Base-by-base conservation (phyloP, 371 early-diverging fungal species). In the Mucor lusitanicus region DNA sequence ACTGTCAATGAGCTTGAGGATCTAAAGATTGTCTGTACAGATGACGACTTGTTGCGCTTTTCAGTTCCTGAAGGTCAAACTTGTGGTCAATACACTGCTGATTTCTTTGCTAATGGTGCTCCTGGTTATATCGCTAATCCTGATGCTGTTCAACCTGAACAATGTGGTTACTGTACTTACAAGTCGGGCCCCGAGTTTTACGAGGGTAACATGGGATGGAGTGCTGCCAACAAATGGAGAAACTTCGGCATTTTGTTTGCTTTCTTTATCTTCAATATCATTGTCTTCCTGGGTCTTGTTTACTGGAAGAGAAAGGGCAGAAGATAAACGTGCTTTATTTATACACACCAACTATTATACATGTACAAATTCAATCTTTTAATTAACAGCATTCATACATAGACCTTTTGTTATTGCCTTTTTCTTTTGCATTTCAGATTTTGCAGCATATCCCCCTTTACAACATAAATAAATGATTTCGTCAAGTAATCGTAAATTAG, bases 91-190 rank as follows among this genome's bases (percentile, higher is more conserved):
- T 90, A 88, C 68, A 83, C 82, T 2, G 73, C 80, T 0, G 77
- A 83, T 3, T 87, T 85, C 69, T 50, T 85, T 28, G 50, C 63
- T 23, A 72, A 32, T 0, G 67, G 67, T 21, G 79, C 82, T 0
- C 77, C 79, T 13, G 92, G 91, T 0, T 87, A 88, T 58, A 70
- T 91, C 23, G 63, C 76, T 30, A 78, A 85, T 67, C 75, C 80
- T 12, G 66, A 64, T n/a, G 85, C 83, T 3, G 80, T 80, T 1
- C 67, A 71, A 19, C 71, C 71, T 27, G 60, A 69, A 6, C 57
- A 44, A n/a, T 92, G 92, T 72, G 70, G 82, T 32, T 92, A 88
- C 71, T 91, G 91, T 67, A 77, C 82, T 9, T 85, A 82, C 69
- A 63, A 48, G 6, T 65, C 69, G 2, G 91, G 90, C 4, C 80